Evolutionary conservation across 1,284 basidiomycete species (phyloP).

Genomic region (Heterobasidion occidentale): DNA sequence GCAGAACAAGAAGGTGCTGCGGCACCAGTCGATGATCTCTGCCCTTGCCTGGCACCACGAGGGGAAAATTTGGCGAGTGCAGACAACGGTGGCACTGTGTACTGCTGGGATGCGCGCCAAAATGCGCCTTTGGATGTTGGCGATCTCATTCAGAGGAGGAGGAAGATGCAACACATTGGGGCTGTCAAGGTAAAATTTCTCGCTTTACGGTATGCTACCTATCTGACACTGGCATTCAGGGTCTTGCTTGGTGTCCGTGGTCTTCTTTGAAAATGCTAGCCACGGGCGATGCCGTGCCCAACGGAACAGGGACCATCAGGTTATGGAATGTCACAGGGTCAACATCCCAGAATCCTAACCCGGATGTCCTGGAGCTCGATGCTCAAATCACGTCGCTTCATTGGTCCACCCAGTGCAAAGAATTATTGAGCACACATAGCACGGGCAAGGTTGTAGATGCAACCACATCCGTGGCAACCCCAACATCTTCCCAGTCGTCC

Average conservation of each 20-base stretch:
- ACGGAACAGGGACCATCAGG: slow-evolving; percentile 62
- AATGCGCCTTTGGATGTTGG: slow-evolving; percentile 45
- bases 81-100: slow-evolving; percentile 40
- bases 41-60: slow-evolving; percentile 41
- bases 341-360: slow-evolving; percentile 23
- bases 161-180: slow-evolving; percentile 32
- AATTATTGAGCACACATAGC: slow-evolving; percentile 84
- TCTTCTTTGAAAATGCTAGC: slow-evolving; percentile 70
- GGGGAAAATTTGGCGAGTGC: slow-evolving; percentile 43
- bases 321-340: slow-evolving; percentile 59
- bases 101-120: slow-evolving; percentile 44
- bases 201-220: slow-evolving; percentile 1
- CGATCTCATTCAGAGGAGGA: slow-evolving; percentile 41
- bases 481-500: neutral
- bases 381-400: slow-evolving; percentile 76
- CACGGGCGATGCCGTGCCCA: slow-evolving; percentile 69
- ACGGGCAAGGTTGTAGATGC: slow-evolving; percentile 20
- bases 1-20: slow-evolving; percentile 37
- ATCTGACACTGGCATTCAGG: slow-evolving; percentile 33
- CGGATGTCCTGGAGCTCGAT: slow-evolving; percentile 53
- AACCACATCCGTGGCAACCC: slow-evolving; percentile 7
- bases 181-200: slow-evolving; percentile 15
- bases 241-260: slow-evolving; percentile 91
- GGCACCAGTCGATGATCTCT: slow-evolving; percentile 41
- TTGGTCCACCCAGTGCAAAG: slow-evolving; percentile 83